Evolutionary conservation across 2,329 filamentous ascomycete species (phyloP).

Genomic region (Aspergillus novoparasiticus): DNA sequence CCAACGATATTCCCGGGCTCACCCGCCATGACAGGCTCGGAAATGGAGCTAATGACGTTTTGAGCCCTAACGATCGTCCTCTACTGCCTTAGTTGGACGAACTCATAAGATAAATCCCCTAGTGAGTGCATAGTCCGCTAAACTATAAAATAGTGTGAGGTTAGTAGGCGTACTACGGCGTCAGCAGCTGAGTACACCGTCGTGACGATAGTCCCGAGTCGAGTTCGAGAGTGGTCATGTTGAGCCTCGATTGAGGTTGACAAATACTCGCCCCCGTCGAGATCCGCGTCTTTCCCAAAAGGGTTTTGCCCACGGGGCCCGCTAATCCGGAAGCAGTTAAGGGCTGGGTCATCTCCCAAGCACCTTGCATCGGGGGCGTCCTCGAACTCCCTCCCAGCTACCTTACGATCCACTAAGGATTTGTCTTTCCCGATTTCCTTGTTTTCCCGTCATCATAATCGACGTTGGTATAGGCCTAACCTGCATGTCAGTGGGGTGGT

Average conservation of each 20-base stretch:
- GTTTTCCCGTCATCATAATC: background rate
- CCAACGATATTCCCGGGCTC: slow-evolving; percentile 3
- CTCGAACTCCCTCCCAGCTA: background rate
- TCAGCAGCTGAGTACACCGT: slow-evolving; percentile 2
- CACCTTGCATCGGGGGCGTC: background rate
- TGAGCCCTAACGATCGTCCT: background rate
- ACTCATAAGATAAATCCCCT: background rate
- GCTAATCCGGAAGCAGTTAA: background rate
- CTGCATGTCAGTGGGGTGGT: slow-evolving; percentile 4
- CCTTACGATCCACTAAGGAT: background rate
- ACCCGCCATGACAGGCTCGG: background rate
- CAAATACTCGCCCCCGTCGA: slow-evolving; percentile 21
- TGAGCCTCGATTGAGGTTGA: slow-evolving; percentile 19
- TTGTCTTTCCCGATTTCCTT: background rate
- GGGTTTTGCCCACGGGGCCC: slow-evolving; percentile 1
- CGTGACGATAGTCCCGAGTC: too few species aligned
- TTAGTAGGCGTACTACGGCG: background rate
- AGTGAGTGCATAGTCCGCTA: background rate
- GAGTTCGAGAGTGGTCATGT: slow-evolving; percentile 10
- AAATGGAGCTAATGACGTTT: background rate
- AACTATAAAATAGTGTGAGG: slow-evolving; percentile 1
- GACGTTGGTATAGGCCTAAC: slow-evolving; percentile 1
- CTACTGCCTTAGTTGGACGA: background rate
- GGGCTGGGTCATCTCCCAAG: background rate
- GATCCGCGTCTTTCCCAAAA: slow-evolving; percentile 23